Evolutionary conservation across 148 eudicot species (phyloP), one percentile per base, ranked within the genome.

Genomic region (Bassia scoparia): DNA sequence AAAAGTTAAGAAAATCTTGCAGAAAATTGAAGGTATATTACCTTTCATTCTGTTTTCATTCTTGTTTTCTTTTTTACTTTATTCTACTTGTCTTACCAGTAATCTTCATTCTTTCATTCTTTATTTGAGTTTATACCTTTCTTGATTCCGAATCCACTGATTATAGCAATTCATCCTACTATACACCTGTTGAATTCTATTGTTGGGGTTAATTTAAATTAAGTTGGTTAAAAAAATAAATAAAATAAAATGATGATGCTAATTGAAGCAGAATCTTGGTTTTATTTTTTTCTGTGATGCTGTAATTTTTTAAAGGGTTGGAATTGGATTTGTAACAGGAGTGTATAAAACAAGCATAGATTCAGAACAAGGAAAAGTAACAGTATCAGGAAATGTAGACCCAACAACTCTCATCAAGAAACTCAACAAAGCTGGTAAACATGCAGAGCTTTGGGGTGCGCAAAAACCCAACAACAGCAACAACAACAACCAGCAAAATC

Each of bases 1-100:
- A 16, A 91, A 91, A 86, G 98, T 94, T 63, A 94, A 84, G 93
- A 94, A 94, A 86, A 86, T 88, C 84, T 66, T 94, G 85, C 93
- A 89, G 80, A 94, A 94, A 83, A 91, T 94, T 78, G 98, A 94
- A 26, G 98, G 98, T 94, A 92, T 67, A 46, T 41, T 76, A 48
- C 71, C 58, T 61, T 60, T 21, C 37, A 30, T 56, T 71, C 67
- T 49, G 38, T n/a, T 68, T 70, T 14, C 20, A 20, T 24, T 67
- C 18, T 55, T 29, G 62, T 44, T 49, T 29, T 69, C 58, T 38
- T 23, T 29, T 21, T 52, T n/a, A n/a, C n/a, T n/a, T n/a, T n/a
- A n/a, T 3, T 30, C 6, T 63, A 15, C 21, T 43, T 33, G 15
- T 50, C 20, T 31, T 31, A 23, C 3, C 41, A 55, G 23, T 16